A percentile compares a stretch with the other conserved stretches of the same genome.
Evolutionary conservation across 495 filamentous ascomycete species (phyloP).

Genomic region (Neurospora sp.): DNA sequence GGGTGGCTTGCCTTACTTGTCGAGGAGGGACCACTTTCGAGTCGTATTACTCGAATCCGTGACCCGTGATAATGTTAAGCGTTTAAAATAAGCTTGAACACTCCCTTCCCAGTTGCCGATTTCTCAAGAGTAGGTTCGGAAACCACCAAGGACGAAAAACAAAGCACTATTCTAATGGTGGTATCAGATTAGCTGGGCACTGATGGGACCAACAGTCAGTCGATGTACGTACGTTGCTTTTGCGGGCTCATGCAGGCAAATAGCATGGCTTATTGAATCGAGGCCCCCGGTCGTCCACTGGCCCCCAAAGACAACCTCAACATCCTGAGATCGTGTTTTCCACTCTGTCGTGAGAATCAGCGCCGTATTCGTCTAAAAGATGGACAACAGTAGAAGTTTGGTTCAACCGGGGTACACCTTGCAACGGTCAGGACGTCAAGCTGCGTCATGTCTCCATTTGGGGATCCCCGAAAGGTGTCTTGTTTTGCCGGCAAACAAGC

Average conservation of each 20-base stretch:
- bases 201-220: not conserved
- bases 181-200: not conserved
- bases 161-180: not conserved
- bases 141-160: not conserved
- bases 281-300: not conserved
- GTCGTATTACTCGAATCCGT: not conserved
- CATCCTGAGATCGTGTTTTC: not conserved
- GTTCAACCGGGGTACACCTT: not conserved
- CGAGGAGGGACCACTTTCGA: not conserved
- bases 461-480: not conserved
- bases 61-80: not conserved
- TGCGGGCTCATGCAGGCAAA: not conserved
- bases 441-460: not conserved
- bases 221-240: not conserved
- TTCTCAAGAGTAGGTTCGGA: not conserved
- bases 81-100: not conserved
- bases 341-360: not conserved
- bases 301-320: not conserved
- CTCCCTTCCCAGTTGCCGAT: not conserved
- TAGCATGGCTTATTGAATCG: not conserved
- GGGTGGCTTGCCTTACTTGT: not conserved
- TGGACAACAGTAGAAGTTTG: not conserved
- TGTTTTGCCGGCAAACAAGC: not conserved
- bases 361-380: not conserved
- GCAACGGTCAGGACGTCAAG: not conserved